Conservation (phyloP, 306 rosid species). For the Prunus salicina region DNA sequence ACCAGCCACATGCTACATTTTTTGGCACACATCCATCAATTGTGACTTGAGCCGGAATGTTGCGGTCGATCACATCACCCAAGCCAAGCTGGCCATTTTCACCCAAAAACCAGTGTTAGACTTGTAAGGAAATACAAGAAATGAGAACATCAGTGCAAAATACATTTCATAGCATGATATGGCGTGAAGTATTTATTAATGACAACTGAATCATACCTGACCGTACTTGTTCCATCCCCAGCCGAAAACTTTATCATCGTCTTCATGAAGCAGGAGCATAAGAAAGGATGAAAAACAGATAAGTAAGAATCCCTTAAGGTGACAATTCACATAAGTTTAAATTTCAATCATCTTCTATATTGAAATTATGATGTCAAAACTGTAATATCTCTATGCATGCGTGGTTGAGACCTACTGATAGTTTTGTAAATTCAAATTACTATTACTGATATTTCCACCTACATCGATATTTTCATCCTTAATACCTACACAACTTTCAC, state of each 20-base stretch:
- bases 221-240: slow-evolving; percentile 99
- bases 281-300: background rate
- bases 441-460: background rate
- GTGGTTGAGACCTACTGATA: background rate
- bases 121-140: background rate
- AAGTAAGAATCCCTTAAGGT: background rate
- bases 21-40: slow-evolving; percentile 58
- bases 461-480: background rate
- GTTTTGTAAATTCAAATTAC: background rate
- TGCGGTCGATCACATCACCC: slow-evolving; percentile 91
- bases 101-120: background rate
- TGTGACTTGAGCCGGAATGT: slow-evolving; percentile 70
- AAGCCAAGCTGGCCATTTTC: slow-evolving; percentile 77
- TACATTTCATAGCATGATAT: slow-evolving; percentile 12
- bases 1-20: slow-evolving; percentile 93
- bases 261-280: slow-evolving; percentile 43
- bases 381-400: background rate
- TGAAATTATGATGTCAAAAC: background rate
- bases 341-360: background rate
- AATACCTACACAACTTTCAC: background rate
- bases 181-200: background rate
- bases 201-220: slow-evolving; percentile 51
- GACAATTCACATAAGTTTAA: background rate
- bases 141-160: background rate
- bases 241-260: slow-evolving; percentile 72